Evolutionary conservation across 768 basidiomycete species (phyloP).

Genomic region (Daedalea quercina): DNA sequence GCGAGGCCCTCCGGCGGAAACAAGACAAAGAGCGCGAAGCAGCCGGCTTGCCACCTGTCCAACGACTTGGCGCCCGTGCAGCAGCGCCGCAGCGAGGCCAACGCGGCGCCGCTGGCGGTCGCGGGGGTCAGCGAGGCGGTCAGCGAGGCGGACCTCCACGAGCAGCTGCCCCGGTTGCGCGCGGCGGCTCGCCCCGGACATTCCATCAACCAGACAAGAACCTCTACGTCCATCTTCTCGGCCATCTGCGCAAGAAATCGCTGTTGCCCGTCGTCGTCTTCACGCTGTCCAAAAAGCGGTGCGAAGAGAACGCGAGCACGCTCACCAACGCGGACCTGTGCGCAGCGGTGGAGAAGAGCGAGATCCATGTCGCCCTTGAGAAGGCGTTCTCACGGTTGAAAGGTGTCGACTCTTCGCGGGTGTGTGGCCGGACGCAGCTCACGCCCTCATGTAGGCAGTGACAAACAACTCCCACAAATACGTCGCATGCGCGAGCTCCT

Average conservation of each 20-base stretch:
- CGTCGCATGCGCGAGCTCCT: slow-evolving; percentile 83
- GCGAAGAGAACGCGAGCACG: slow-evolving; percentile 93
- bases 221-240: slow-evolving; percentile 88
- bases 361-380: slow-evolving; percentile 92
- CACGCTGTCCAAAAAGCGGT: slow-evolving; percentile 93
- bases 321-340: slow-evolving; percentile 86
- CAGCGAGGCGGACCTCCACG: slow-evolving; percentile 34
- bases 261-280: slow-evolving; percentile 95
- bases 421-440: slow-evolving; percentile 1
- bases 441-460: slow-evolving; percentile 54
- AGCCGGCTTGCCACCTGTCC: slow-evolving; percentile 82
- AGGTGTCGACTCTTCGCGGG: slow-evolving; percentile 39
- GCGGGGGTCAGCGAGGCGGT: slow-evolving; percentile 35
- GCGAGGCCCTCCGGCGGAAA: slow-evolving; percentile 83
- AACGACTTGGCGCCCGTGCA: slow-evolving; percentile 77
- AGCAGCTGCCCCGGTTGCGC: slow-evolving; percentile 23
- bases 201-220: slow-evolving; percentile 82
- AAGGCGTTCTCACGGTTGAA: slow-evolving; percentile 87
- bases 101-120: slow-evolving; percentile 40
- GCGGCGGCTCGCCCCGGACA: slow-evolving; percentile 39
- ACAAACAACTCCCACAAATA: slow-evolving; percentile 91
- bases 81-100: slow-evolving; percentile 42
- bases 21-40: slow-evolving; percentile 99
- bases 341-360: slow-evolving; percentile 88
- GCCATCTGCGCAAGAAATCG: slow-evolving; percentile 75